These are phyloP conservation scores for Ziziphus jujuba DNA, from an alignment of 306 rosid species.

Conservation along the genomic window DNA sequence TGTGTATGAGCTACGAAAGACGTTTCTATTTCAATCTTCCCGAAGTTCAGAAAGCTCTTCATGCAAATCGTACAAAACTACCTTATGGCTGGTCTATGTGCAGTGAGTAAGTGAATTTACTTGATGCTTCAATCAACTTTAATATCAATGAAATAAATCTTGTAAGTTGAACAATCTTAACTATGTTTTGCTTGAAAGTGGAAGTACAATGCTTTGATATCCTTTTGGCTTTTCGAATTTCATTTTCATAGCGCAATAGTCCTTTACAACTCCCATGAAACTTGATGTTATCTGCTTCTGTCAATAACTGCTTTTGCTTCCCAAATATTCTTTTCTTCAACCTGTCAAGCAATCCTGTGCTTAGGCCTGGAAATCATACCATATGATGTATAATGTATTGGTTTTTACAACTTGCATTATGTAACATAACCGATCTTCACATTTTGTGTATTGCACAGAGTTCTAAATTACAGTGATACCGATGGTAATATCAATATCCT, in stretches of 20 bases:
- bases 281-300: too few species aligned
- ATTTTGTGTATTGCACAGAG: slow-evolving; percentile 36
- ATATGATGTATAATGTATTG: too few species aligned
- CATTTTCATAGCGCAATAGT: not conserved
- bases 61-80: slow-evolving; percentile 86
- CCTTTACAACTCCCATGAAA: not conserved
- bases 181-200: not conserved
- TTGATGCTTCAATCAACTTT: not conserved
- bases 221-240: not conserved
- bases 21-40: slow-evolving; percentile 68
- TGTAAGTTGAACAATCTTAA: not conserved
- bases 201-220: not conserved
- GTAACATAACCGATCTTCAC: slow-evolving; percentile 11
- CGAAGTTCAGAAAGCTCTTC: slow-evolving; percentile 90
- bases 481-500: slow-evolving; percentile 68
- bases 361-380: too few species aligned
- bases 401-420: not conserved
- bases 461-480: slow-evolving; percentile 54
- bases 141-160: too few species aligned
- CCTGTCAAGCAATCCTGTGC: too few species aligned
- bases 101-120: slow-evolving; percentile 46
- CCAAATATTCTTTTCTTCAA: too few species aligned
- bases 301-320: too few species aligned
- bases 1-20: slow-evolving; percentile 68
- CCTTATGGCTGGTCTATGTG: slow-evolving; percentile 79